Percentiles rank a stretch among this genome's conserved stretches.
Evolutionary conservation across 192 early-diverging fungal genomes (phyloP).

Genomic region (Ambispora gerdemannii): DNA sequence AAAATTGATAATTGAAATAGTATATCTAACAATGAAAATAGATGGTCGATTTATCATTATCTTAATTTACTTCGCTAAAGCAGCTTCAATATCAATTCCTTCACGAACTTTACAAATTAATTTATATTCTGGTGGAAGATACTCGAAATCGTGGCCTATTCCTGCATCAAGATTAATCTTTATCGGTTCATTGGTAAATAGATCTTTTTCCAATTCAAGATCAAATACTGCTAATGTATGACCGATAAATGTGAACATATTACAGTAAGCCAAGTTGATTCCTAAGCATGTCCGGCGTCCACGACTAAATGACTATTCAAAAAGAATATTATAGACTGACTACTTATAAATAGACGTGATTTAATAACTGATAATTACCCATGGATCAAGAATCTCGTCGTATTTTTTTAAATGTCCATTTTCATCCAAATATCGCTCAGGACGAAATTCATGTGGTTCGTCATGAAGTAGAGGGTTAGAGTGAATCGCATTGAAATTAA

Average conservation of each 20-base stretch:
- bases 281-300: neutral
- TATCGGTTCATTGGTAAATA: neutral
- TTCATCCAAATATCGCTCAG: neutral
- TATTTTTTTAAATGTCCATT: constrained; percentile 1
- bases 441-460: neutral
- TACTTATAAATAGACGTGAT: no score
- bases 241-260: neutral
- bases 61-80: no score
- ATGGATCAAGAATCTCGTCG: neutral
- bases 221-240: neutral
- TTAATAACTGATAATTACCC: no score
- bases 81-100: no score
- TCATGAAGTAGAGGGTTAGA: neutral
- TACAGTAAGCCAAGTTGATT: neutral
- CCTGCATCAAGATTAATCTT: neutral
- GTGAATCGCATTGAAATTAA: neutral
- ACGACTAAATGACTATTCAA: neutral
- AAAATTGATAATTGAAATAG: no score
- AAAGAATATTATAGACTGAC: no score
- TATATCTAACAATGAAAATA: no score
- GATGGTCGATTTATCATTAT: no score
- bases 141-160: no score
- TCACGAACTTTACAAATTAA: no score
- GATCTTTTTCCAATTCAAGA: neutral
- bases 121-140: no score